Base-by-base conservation (phyloP, 352 stramenopile genomes). In the Phytophthora nicotianae region DNA sequence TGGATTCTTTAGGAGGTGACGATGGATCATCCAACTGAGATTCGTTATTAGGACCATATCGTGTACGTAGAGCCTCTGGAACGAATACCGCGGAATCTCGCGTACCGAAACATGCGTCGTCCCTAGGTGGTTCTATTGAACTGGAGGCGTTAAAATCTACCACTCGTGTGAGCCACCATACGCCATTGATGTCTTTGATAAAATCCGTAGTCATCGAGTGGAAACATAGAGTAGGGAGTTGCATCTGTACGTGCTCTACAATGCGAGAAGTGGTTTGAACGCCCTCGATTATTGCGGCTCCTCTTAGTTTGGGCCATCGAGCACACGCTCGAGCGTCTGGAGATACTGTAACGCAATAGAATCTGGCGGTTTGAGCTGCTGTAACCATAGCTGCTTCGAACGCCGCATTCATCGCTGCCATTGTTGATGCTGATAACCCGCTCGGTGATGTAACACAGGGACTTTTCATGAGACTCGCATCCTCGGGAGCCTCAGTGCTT, bases 101-200 rank as follows among this genome's bases (percentile, higher is more conserved):
- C 13, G 26, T 23, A 24, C 23, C 19, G 43, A 69, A 66, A 5
- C 43, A 17, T 40, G 17, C 26, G 7, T 69, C 53, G 14, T 65
- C 63, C 45, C 56, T 29, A 6, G 49, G 26, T n/a, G 59, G 49
- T 10, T 66, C 63, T 5, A 64, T 32, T 19, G 20, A 62, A 38
- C 58, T 65, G 17, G 54, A 71, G 1, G 77, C 80, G 6, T 78
- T 55, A 20, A 91, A 92, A 13, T 77, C 58, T 6, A 88, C 68
- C 2, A 90, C 75, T 4, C 83, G 72, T 24, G 85, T 83, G 38
- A 91, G 77, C 83, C 81, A 95, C 86, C 86, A 95, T 0, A 58
- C 58, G 2, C 81, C 83, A 21, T 46, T 45, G 1, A 32, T 65
- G 55, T 90, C 82, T 27, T 90, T 89, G 51, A 92, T 83, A 42